Conservation (phyloP, 1,284 basidiomycete genomes). For the Coriolopsis trogii region DNA sequence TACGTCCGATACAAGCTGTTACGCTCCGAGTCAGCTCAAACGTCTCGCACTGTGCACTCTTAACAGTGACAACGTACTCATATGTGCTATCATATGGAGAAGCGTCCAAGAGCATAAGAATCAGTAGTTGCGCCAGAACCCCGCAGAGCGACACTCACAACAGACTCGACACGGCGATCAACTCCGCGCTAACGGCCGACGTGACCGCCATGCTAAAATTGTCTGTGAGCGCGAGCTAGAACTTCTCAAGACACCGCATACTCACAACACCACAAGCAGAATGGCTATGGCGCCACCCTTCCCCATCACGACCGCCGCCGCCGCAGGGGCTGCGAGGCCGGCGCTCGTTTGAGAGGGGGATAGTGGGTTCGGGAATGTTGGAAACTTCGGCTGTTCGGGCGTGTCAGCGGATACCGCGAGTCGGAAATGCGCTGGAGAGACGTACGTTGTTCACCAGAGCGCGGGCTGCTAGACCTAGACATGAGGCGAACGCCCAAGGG, state of each 20-base stretch:
- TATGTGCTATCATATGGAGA: conserved; percentile 28
- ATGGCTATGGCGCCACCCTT: conserved; percentile 53
- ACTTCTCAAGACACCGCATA: conserved; percentile 5
- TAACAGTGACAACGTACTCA: conserved; percentile 38
- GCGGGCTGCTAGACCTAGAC: conserved; percentile 57
- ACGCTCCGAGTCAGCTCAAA: background rate
- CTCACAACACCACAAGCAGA: conserved; percentile 56
- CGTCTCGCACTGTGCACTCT: background rate
- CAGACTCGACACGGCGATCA: conserved; percentile 61
- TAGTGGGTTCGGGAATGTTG: conserved; percentile 55
- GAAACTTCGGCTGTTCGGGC: conserved; percentile 54
- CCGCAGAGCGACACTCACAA: no score
- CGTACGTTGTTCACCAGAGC: conserved; percentile 48
- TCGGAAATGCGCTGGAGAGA: background rate
- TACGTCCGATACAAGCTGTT: conserved; percentile 66
- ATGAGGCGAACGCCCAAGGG: conserved; percentile 60
- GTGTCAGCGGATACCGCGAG: no score
- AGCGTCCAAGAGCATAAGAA: background rate
- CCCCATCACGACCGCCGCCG: conserved; percentile 54
- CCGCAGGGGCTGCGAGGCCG: conserved; percentile 56
- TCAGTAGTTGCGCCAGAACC: conserved; percentile 23
- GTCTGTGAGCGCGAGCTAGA: background rate
- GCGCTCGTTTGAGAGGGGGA: conserved; percentile 51
- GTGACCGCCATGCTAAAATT: conserved; percentile 54
- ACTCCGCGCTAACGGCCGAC: conserved; percentile 59